Evolutionary conservation across 129 eudicot species (phyloP), one percentile per base, ranked within the genome.

Genomic region (Pseudognaphalium luteoalbum): DNA sequence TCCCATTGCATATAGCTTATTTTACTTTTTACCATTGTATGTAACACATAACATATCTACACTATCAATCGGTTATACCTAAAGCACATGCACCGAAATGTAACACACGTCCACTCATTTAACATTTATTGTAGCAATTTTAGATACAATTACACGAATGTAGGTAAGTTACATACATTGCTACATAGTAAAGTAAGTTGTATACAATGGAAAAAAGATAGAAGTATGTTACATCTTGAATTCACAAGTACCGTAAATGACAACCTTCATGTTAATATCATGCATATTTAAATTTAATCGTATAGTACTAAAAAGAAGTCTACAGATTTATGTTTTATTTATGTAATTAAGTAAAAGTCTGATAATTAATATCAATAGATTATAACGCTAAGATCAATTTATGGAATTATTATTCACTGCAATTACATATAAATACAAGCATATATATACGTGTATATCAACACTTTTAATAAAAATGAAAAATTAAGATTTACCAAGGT

Each of bases 401-500:
- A 44, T 44, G 1, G 16, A 44, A 44, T 11, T 12, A 44, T 8
- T 14, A 44, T 44, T 32, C 12, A 2, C 16, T 44, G 14, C 52
- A 44, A 44, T 0, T 44, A 44, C 52, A 12, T 44, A 44, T 0
- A 11, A 12, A 44, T 14, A 44, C 17, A 11, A 11, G 5, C 52
- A 39, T 8, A 58, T 58, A 5, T 61, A 6, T 12, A 21, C 0
- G 16, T 10, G 33, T 12, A 21, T 61, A 59, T 59, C 9, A 41
- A 52, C 44, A 39, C 47, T 39, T 39, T 2, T 12, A 39, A 39
- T 7, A 54, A 30, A 17, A 70, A 17, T 17, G 62, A 44, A 47
- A 80, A 56, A 52, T 28, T 7, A 10, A 19, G 2, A 72, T 16
- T 32, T 87, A 91, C 97, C 97, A 91, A 6, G 97, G 97, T 47